Conservation (phyloP, 2,329 filamentous ascomycete genomes). For the Neoascochyta sp. region DNA sequence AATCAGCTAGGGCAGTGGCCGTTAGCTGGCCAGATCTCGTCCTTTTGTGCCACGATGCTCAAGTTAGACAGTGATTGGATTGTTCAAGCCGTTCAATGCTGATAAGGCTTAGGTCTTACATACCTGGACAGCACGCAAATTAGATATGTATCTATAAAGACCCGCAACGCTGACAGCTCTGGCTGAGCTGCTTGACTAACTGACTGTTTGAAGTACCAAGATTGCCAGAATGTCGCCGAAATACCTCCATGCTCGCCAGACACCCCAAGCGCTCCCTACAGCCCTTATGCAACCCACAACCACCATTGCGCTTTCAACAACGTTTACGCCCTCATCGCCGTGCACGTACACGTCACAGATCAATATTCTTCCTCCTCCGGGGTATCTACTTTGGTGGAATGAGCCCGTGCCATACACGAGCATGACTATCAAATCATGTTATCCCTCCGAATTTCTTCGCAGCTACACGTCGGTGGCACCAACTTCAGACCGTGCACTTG, state of each 20-base stretch:
- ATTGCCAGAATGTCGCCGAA: conserved; percentile 3
- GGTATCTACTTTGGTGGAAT: conserved; percentile 24
- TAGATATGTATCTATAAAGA: too few relatives aligned
- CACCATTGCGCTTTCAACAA: conserved; percentile 17
- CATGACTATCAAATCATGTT: conserved; percentile 19
- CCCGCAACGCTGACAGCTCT: too few relatives aligned
- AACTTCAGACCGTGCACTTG: conserved; percentile 2
- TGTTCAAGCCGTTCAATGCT: too few relatives aligned
- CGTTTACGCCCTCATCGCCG: conserved; percentile 22
- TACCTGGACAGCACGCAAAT: too few relatives aligned
- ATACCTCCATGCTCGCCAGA: background rate
- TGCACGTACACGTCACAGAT: conserved; percentile 16
- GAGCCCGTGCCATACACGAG: conserved; percentile 21
- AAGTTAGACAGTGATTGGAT: too few relatives aligned
- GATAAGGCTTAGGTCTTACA: too few relatives aligned
- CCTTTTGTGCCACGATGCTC: too few relatives aligned
- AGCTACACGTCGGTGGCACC: conserved; percentile 15
- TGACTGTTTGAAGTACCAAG: too few relatives aligned
- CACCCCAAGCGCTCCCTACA: conserved; percentile 1
- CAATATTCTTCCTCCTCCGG: conserved; percentile 19
- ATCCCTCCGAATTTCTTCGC: conserved; percentile 20
- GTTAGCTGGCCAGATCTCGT: too few relatives aligned
- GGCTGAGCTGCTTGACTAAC: too few relatives aligned
- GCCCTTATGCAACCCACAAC: conserved; percentile 8
- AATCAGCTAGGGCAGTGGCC: too few relatives aligned